These are phyloP conservation scores for Penicillium sp. DNA, from an alignment of 2,329 filamentous ascomycete genomes.

Conservation along the genomic window DNA sequence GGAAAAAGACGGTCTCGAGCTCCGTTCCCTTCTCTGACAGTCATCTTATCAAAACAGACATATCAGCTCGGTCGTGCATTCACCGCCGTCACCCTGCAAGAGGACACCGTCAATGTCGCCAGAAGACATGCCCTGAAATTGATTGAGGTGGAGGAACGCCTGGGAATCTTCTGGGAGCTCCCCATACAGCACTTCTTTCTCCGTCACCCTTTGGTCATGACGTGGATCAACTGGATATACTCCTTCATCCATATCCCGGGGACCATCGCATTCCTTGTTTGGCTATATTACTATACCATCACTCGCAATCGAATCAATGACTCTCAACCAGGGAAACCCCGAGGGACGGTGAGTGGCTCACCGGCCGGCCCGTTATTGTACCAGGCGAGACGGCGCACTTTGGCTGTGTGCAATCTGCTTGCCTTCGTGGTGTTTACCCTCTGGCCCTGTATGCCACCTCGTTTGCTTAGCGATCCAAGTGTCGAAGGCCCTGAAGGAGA, in stretches of 20 bases:
- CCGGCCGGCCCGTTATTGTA: slow-evolving; percentile 58
- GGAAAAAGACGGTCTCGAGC: neutral
- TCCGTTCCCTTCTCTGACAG: neutral
- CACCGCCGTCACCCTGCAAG: slow-evolving; percentile 68
- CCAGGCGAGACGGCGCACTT: slow-evolving; percentile 58
- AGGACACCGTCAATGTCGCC: slow-evolving; percentile 69
- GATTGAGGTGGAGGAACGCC: slow-evolving; percentile 65
- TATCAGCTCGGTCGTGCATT: slow-evolving; percentile 76
- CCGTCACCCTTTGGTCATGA: slow-evolving; percentile 60
- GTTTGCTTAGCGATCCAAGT: slow-evolving; percentile 57
- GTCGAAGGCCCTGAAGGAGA: slow-evolving; percentile 60
- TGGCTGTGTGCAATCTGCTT: slow-evolving; percentile 62
- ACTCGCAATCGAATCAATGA: slow-evolving; percentile 58
- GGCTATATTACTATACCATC: slow-evolving; percentile 72
- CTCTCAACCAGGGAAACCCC: slow-evolving; percentile 43
- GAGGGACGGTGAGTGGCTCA: slow-evolving; percentile 43
- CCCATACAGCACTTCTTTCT: slow-evolving; percentile 63
- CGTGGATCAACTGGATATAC: slow-evolving; percentile 72
- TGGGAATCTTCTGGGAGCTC: slow-evolving; percentile 68
- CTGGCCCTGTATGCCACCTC: slow-evolving; percentile 65
- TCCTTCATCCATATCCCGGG: slow-evolving; percentile 79
- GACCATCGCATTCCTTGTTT: slow-evolving; percentile 70
- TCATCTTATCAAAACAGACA: slow-evolving; percentile 52
- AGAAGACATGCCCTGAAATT: slow-evolving; percentile 70
- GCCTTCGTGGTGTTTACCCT: slow-evolving; percentile 63